phyloP scores from a whole-genome alignment of 208 protist genomes.

The Naegleria fowleri region DNA sequence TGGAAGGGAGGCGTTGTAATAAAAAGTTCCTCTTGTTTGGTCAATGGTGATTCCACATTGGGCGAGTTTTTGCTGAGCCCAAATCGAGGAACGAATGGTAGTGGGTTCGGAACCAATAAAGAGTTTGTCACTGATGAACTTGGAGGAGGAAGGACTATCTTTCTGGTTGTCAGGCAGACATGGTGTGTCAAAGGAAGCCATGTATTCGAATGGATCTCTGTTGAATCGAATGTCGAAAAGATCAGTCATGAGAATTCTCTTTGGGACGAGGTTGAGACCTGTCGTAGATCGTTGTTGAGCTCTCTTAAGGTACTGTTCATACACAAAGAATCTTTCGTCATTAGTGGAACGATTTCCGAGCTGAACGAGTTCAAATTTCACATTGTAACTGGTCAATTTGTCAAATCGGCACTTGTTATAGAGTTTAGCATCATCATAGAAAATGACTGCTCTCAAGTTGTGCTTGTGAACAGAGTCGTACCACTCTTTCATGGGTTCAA shows the following conservation, averaged over 20 bases:
- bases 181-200: background rate
- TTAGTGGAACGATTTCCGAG: background rate
- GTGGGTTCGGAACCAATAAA: background rate
- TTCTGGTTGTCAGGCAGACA: too few relatives aligned
- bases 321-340: conserved; percentile 4
- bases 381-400: background rate
- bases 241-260: conserved; percentile 18
- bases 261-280: background rate
- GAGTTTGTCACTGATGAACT: background rate
- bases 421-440: conserved; percentile 4
- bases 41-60: background rate
- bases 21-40: background rate
- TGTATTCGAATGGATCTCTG: background rate
- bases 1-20: background rate
- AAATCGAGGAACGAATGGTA: background rate
- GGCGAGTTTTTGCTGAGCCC: background rate
- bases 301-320: background rate
- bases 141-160: too few relatives aligned
- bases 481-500: background rate
- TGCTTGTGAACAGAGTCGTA: background rate
- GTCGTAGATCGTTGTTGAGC: background rate
- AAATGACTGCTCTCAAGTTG: background rate
- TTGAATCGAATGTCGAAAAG: background rate
- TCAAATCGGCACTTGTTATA: background rate
- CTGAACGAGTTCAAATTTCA: background rate